These are phyloP conservation scores for Ganoderma resinaceum DNA, from an alignment of 1,284 basidiomycete genomes.

Conservation along the genomic window DNA sequence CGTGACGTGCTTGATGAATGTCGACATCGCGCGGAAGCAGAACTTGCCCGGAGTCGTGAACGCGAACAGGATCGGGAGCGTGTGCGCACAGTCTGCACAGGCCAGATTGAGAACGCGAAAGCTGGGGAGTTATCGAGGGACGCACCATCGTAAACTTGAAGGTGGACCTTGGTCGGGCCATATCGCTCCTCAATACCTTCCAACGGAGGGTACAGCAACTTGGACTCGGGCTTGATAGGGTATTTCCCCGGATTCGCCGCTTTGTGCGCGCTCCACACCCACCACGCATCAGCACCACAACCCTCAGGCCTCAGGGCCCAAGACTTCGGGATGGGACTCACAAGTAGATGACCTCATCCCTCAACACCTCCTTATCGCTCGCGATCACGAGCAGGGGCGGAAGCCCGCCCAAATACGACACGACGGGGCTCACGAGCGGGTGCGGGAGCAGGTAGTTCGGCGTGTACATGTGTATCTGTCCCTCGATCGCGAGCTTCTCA, in stretches of 20 bases:
- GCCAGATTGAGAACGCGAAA: neutral
- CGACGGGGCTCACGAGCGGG: slow-evolving; percentile 85
- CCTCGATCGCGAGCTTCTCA: slow-evolving; percentile 59
- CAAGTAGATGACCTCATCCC: slow-evolving; percentile 93
- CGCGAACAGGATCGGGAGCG: slow-evolving; percentile 81
- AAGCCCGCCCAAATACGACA: slow-evolving; percentile 90
- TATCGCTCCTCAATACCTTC: slow-evolving; percentile 68
- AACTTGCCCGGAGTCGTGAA: slow-evolving; percentile 86
- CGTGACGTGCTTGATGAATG: slow-evolving; percentile 70
- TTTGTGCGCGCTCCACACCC: slow-evolving; percentile 81
- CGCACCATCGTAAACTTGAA: slow-evolving; percentile 86
- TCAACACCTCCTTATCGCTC: slow-evolving; percentile 90
- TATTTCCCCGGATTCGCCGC: slow-evolving; percentile 86
- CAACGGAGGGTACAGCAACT: slow-evolving; percentile 70
- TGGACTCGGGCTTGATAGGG: slow-evolving; percentile 67
- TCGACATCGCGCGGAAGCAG: slow-evolving; percentile 76
- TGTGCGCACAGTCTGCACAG: slow-evolving; percentile 71
- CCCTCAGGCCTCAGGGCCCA: neutral
- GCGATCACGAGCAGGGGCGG: slow-evolving; percentile 89
- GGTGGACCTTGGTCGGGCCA: slow-evolving; percentile 86
- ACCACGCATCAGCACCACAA: neutral
- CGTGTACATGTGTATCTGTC: slow-evolving; percentile 91
- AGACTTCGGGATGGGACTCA: slow-evolving; percentile 47
- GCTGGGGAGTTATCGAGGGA: slow-evolving; percentile 1
- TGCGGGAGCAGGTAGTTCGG: slow-evolving; percentile 86